phyloP scores from a whole-genome alignment of 2,329 filamentous ascomycete species.

The Colletotrichum godetiae region DNA sequence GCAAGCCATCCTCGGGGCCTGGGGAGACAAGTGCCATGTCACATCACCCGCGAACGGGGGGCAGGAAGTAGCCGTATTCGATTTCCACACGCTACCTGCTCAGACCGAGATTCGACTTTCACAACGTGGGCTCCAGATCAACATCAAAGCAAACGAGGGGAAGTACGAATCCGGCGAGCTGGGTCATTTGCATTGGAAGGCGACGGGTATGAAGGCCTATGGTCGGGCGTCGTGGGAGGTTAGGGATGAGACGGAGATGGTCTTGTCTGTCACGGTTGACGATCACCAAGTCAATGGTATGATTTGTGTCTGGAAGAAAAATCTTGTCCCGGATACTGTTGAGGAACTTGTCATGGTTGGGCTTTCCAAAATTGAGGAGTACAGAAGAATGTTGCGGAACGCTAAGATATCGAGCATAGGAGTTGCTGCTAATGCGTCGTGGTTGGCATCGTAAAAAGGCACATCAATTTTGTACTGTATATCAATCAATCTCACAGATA shows the following conservation, averaged over 20 bases:
- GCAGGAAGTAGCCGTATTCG: slow-evolving; percentile 12
- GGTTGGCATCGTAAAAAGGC: background rate
- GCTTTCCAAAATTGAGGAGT: slow-evolving; percentile 22
- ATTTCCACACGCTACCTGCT: background rate
- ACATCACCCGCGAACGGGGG: slow-evolving; percentile 5
- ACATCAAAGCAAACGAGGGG: background rate
- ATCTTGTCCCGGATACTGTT: background rate
- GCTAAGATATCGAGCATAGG: slow-evolving; percentile 3
- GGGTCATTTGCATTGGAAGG: slow-evolving; percentile 3
- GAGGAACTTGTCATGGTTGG: slow-evolving; percentile 23
- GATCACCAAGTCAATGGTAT: slow-evolving; percentile 17
- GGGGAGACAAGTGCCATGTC: slow-evolving; percentile 13
- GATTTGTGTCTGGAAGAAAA: slow-evolving; percentile 11
- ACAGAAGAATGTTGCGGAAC: slow-evolving; percentile 10
- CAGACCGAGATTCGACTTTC: background rate
- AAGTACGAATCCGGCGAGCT: background rate
- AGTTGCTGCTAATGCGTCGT: slow-evolving; percentile 1
- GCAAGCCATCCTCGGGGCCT: slow-evolving; percentile 1
- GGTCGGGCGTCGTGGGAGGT: slow-evolving; percentile 21
- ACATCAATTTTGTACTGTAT: background rate
- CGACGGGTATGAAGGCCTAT: slow-evolving; percentile 12
- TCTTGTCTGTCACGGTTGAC: slow-evolving; percentile 6
- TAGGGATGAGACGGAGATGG: slow-evolving; percentile 3
- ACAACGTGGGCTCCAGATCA: background rate
- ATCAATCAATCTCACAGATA: background rate